These are phyloP conservation scores for Sporothrix humicola DNA, from an alignment of 2,329 filamentous ascomycete species.

Conservation along the genomic window DNA sequence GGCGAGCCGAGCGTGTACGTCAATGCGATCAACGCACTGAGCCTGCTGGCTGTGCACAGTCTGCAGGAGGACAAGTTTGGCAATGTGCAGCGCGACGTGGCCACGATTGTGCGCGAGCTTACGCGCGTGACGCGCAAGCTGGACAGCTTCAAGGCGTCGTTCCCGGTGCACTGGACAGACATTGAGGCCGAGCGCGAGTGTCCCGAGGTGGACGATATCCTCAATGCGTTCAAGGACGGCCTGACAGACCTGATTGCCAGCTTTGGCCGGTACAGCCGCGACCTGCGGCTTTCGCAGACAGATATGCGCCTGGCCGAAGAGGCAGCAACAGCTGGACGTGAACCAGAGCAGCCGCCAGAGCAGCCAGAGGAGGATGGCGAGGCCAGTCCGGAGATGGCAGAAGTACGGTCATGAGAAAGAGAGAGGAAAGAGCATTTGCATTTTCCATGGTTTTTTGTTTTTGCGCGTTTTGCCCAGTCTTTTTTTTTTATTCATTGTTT, in stretches of 20 bases:
- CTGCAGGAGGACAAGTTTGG: slow-evolving; percentile 82
- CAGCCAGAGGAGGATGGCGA: slow-evolving; percentile 33
- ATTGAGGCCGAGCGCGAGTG: slow-evolving; percentile 60
- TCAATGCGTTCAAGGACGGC: slow-evolving; percentile 67
- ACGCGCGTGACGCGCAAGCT: slow-evolving; percentile 71
- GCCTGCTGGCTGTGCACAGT: slow-evolving; percentile 72
- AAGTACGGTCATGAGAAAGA: slow-evolving; percentile 21
- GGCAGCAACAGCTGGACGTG: slow-evolving; percentile 49
- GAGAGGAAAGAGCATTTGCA: not conserved
- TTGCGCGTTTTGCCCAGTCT: not conserved
- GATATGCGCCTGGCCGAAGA: slow-evolving; percentile 78
- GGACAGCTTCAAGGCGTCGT: slow-evolving; percentile 65
- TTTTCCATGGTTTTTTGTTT: slow-evolving; percentile 15
- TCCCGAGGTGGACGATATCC: slow-evolving; percentile 73
- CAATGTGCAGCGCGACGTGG: slow-evolving; percentile 82
- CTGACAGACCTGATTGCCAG: slow-evolving; percentile 69
- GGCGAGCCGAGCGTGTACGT: slow-evolving; percentile 71
- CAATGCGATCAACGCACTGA: slow-evolving; percentile 73
- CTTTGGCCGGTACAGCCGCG: slow-evolving; percentile 76
- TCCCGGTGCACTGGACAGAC: slow-evolving; percentile 81
- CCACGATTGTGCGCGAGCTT: slow-evolving; percentile 73
- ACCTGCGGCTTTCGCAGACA: slow-evolving; percentile 70
- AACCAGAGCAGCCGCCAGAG: slow-evolving; percentile 8
- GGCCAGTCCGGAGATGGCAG: slow-evolving; percentile 23
- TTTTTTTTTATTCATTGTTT: not conserved